A percentile compares a stretch with the other conserved stretches of the same genome.
phyloP scores from a whole-genome alignment of 495 filamentous ascomycete genomes.

The Aspergillus bertholletiae region DNA sequence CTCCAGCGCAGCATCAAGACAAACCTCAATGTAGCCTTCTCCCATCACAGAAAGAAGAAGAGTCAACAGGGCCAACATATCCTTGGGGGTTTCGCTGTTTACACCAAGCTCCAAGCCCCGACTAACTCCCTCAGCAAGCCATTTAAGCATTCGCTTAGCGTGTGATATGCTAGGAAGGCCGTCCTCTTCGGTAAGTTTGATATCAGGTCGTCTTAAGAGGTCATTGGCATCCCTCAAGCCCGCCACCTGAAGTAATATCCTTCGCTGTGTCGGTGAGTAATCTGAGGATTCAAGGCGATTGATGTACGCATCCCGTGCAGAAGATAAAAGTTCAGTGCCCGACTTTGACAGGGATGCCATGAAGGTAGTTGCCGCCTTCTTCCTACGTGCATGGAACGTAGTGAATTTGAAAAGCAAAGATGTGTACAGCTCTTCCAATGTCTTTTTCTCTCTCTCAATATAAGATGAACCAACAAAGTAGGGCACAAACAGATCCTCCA shows the following conservation, averaged over 20 bases:
- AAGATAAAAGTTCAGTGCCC: conserved; percentile 74
- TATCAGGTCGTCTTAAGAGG: conserved; percentile 55
- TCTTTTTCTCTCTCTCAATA: conserved; percentile 89
- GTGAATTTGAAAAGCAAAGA: conserved; percentile 94
- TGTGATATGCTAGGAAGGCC: conserved; percentile 77
- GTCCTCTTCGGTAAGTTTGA: conserved; percentile 86
- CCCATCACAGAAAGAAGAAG: conserved; percentile 87
- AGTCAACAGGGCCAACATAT: conserved; percentile 81
- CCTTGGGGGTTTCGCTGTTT: conserved; percentile 85
- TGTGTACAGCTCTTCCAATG: conserved; percentile 86
- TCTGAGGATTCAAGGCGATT: conserved; percentile 82
- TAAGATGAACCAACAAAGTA: conserved; percentile 93
- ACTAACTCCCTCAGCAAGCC: conserved; percentile 96
- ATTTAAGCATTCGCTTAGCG: conserved; percentile 94
- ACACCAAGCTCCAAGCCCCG: conserved; percentile 84
- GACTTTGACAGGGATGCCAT: conserved; percentile 87
- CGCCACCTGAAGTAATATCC: conserved; percentile 81
- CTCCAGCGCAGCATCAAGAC: conserved; percentile 81
- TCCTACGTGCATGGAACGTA: conserved; percentile 80
- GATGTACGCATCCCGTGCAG: conserved; percentile 76
- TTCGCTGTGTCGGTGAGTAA: conserved; percentile 75
- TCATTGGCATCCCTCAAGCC: conserved; percentile 57
- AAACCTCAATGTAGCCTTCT: conserved; percentile 91
- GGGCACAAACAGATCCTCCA: conserved; percentile 94
- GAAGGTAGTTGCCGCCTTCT: conserved; percentile 83